These are phyloP conservation scores for Pestalotiopsis sp. DNA, from an alignment of 2,329 filamentous ascomycete species.

Conservation along the genomic window DNA sequence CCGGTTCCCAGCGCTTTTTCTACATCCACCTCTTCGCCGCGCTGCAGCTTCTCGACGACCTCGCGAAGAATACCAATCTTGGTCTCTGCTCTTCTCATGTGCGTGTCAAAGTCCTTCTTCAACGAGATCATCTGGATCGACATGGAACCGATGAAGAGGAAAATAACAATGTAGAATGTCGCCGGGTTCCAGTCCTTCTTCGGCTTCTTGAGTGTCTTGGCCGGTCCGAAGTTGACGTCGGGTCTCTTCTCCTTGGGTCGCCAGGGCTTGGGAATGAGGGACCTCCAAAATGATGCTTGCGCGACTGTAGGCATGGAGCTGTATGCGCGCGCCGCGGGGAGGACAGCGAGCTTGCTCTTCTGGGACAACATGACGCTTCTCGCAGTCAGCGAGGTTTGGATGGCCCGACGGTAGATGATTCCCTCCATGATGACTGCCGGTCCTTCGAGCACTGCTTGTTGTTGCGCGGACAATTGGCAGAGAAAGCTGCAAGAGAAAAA, in stretches of 20 bases:
- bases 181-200: conserved; percentile 78
- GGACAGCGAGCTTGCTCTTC: conserved; percentile 12
- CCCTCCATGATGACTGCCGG: conserved; percentile 18
- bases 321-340: conserved; percentile 21
- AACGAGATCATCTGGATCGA: conserved; percentile 89
- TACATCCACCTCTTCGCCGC: conserved; percentile 81
- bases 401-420: conserved; percentile 19
- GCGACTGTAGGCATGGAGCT: conserved; percentile 53
- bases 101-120: conserved; percentile 73
- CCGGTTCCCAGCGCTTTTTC: conserved; percentile 81
- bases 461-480: background rate
- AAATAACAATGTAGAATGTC: conserved; percentile 81
- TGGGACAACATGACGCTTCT: conserved; percentile 8
- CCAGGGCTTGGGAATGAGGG: conserved; percentile 69
- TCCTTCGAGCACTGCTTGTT: background rate
- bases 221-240: conserved; percentile 29
- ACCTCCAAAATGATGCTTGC: conserved; percentile 68
- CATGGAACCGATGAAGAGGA: conserved; percentile 89
- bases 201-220: conserved; percentile 37
- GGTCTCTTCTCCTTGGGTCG: conserved; percentile 44
- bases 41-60: conserved; percentile 70
- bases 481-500: background rate
- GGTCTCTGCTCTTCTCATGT: conserved; percentile 75
- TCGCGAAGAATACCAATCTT: conserved; percentile 78
- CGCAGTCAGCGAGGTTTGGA: conserved; percentile 16